Evolutionary conservation across 164 flowering plant species (phyloP).

Genomic region (Brasenia schreberi): DNA sequence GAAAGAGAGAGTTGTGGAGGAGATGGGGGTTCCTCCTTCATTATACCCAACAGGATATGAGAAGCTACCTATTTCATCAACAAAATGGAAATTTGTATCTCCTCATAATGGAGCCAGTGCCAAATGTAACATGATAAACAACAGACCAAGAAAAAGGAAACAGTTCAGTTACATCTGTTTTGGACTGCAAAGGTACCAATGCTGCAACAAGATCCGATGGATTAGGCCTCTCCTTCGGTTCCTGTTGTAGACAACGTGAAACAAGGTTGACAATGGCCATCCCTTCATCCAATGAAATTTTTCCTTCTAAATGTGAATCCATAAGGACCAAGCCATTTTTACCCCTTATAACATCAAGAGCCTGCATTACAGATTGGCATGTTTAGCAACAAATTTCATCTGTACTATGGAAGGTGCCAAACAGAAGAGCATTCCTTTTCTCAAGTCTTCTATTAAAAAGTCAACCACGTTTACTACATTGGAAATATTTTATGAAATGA

Average conservation of each 20-base stretch:
- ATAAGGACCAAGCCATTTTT: constrained; percentile 58
- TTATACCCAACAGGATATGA: constrained; percentile 49
- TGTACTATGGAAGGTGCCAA: too few relatives aligned
- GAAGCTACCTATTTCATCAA: constrained; percentile 38
- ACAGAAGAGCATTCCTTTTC: too few relatives aligned
- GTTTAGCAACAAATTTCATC: neutral
- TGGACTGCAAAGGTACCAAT: constrained; percentile 53
- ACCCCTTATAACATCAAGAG: constrained; percentile 91
- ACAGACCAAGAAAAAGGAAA: too few relatives aligned
- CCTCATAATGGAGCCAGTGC: too few relatives aligned
- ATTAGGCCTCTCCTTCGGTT: constrained; percentile 79
- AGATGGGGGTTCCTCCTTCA: constrained; percentile 40
- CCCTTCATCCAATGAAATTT: constrained; percentile 82
- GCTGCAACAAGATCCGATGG: constrained; percentile 37
- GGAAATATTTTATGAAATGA: too few relatives aligned
- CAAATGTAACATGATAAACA: too few relatives aligned
- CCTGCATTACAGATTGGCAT: constrained; percentile 25
- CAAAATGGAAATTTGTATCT: too few relatives aligned
- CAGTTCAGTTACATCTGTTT: constrained; percentile 44
- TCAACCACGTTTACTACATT: too few relatives aligned
- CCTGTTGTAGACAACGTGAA: constrained; percentile 78
- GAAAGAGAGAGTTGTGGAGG: constrained; percentile 47
- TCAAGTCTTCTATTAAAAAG: too few relatives aligned
- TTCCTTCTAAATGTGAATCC: constrained; percentile 92
- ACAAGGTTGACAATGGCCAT: constrained; percentile 69